A percentile compares a stretch with the other conserved stretches of the same genome.
phyloP scores from a whole-genome alignment of 805 yeast genomes.

The Metschnikowia amazonensis region DNA sequence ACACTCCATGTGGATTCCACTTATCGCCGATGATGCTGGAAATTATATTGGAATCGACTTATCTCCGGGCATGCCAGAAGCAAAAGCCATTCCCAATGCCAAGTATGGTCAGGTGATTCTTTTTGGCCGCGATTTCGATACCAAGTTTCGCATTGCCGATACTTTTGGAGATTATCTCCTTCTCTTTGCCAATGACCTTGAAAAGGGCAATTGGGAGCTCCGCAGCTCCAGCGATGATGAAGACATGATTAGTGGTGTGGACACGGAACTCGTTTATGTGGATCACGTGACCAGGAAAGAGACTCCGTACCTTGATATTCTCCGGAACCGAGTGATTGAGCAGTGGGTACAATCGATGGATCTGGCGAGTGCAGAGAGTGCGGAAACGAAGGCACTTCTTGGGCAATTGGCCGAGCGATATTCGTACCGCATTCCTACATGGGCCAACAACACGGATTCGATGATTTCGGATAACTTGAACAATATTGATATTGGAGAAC shows the following conservation, averaged over 20 bases:
- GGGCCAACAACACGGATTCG: conserved; percentile 22
- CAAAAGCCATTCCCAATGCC: conserved; percentile 16
- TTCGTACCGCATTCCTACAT: conserved; percentile 6
- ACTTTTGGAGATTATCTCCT: conserved; percentile 88
- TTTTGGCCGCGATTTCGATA: conserved; percentile 92
- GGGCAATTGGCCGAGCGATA: conserved; percentile 6
- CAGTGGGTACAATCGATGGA: conserved; percentile 31
- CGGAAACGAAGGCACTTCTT: conserved; percentile 6
- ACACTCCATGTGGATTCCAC: conserved; percentile 89
- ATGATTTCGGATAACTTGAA: conserved; percentile 30
- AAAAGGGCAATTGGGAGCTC: conserved; percentile 73
- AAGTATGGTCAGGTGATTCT: conserved; percentile 87
- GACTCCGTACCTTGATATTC: conserved; percentile 38
- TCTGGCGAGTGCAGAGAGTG: conserved; percentile 11
- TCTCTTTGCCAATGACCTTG: conserved; percentile 81
- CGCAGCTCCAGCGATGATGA: conserved; percentile 37
- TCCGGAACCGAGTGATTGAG: conserved; percentile 29
- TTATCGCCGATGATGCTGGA: conserved; percentile 83
- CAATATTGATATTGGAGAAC: conserved; percentile 17
- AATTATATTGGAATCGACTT: conserved; percentile 90
- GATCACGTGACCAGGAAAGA: conserved; percentile 52
- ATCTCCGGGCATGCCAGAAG: conserved; percentile 18
- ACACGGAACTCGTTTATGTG: conserved; percentile 68
- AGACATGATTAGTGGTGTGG: conserved; percentile 55
- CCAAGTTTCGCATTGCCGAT: conserved; percentile 79